Conservation (phyloP, 768 basidiomycete species). For the Rhodotorula toruloides region DNA sequence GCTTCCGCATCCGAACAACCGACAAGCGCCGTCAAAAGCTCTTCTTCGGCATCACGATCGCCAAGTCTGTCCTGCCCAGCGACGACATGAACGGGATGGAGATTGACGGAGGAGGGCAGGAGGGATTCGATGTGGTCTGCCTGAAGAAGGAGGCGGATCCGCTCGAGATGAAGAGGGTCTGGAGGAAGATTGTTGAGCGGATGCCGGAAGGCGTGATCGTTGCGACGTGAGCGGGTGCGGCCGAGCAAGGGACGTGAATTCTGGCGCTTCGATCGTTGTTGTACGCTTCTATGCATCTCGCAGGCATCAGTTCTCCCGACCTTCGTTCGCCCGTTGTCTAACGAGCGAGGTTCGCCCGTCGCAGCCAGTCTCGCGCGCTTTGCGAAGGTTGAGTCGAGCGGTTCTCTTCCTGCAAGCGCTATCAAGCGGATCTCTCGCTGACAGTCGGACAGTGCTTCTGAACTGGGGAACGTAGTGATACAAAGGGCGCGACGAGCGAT, state of each 20-base stretch:
- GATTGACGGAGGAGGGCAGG: not conserved
- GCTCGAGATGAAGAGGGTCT: conserved; percentile 36
- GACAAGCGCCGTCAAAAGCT: conserved; percentile 10
- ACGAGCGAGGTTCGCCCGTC: too few relatives aligned
- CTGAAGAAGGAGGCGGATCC: conserved; percentile 32
- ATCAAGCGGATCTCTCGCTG: too few relatives aligned
- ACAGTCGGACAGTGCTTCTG: too few relatives aligned
- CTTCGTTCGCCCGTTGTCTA: too few relatives aligned
- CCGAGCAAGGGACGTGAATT: not conserved
- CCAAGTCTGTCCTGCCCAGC: conserved; percentile 14
- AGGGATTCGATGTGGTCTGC: conserved; percentile 26
- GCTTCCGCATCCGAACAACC: conserved; percentile 18
- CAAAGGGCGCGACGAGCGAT: too few relatives aligned
- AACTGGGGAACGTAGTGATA: too few relatives aligned
- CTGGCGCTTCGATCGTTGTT: not conserved
- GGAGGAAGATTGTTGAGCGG: conserved; percentile 14
- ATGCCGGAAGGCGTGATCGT: conserved; percentile 20
- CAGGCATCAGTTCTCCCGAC: too few relatives aligned
- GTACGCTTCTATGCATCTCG: not conserved
- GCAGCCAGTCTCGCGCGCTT: too few relatives aligned
- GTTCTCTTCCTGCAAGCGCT: too few relatives aligned
- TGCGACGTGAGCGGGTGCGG: conserved; percentile 1
- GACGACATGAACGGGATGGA: not conserved
- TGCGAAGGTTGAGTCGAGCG: too few relatives aligned
- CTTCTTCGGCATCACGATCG: conserved; percentile 14